Evolutionary conservation across 2,329 filamentous ascomycete genomes (phyloP), one percentile per base, ranked within the genome.

Genomic region (Clarireedia paspali): DNA sequence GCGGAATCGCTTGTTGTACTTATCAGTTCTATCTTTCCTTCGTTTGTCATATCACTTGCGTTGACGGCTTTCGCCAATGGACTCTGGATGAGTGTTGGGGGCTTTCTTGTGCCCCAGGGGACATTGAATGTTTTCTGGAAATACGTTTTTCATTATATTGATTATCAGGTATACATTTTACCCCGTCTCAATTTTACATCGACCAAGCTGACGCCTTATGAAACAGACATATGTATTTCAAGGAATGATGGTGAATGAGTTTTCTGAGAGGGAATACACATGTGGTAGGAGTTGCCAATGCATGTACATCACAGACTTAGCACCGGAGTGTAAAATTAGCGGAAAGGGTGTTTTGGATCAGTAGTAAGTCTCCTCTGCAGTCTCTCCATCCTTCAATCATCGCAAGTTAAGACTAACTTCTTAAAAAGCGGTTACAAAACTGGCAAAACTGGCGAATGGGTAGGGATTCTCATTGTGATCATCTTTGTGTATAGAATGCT

Each of bases 211-310:
- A n/a, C 30, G 12, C 20, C 3, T 49, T 10, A 14, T 30, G 4
- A 54, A 17, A n/a, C n/a, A 76, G 72, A 75, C 77, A 44, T 95
- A 91, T 64, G 89, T 95, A 3, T 95, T 95, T 68, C 83, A 92
- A 67, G 89, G 88, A 14, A 94, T 95, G 89, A 94, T 95, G 88
- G 84, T 92, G 53, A 95, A 94, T 66, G 88, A 95, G 72, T 94
- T 95, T 68, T 74, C 74, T 1, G 62, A 79, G 17, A 75, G 88
- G 14, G 77, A 74, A 3, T 95, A 88, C 69, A 68, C 71, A 3
- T 92, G 88, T 67, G 73, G 56, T 1, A 54, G 55, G 20, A 20
- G 60, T 42, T 71, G 76, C 60, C 71, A 70, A 0, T 95, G 89
- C 73, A 86, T 89, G 81, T 94, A 86, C 69, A 71, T 77, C 39